Base-by-base conservation (phyloP, 257 asterid genomes). In the Cordia subcordata region DNA sequence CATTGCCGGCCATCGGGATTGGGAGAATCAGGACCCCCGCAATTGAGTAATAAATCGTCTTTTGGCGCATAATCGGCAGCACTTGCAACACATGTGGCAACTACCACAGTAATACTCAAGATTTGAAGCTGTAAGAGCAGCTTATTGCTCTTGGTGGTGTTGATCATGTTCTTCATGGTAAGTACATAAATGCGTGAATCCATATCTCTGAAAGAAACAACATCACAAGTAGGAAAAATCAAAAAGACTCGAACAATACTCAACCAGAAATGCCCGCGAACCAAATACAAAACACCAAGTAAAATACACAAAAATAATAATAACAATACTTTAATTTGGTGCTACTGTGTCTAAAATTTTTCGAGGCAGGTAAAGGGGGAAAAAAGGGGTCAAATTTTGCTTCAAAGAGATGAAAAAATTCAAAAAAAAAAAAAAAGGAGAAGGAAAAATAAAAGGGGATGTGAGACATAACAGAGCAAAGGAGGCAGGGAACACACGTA, bases 1-100 rank as follows among this genome's bases (percentile, higher is more conserved):
- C 62, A 58, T 37, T 11, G 11, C 33, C 62, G 51, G 11, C 62
- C 62, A 39, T 58, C 62, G 16, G 33, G 3, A 22, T 53, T 37
- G 5, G 35, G 5, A 19, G 58, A 53, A 42, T 42, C 47, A 53
- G 58, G 58, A 19, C 58, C 58, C 5, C 58, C 58, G 15, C 58
- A 53, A 37, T 53, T 53, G 9, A 53, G 32, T 10, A 53, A 13
- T 16, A 23, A 9, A 4, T 53, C 20, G 12, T 53, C 58, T 1
- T 4, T 5, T 17, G 58, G 58, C 8, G n/a, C 58, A 53, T 53
- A 53, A 22, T 50, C 22, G 11, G n/a, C 16, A 21, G 38, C 35
- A 42, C 47, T 8, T 8, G 47, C 47, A 27, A 27, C 35, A 27
- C 6, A 27, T 27, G 6, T 27, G 4, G 35, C 47, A 42, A 42